Evolutionary conservation across 2,329 filamentous ascomycete species (phyloP).

Genomic region (Ceratocystis cubensis): DNA sequence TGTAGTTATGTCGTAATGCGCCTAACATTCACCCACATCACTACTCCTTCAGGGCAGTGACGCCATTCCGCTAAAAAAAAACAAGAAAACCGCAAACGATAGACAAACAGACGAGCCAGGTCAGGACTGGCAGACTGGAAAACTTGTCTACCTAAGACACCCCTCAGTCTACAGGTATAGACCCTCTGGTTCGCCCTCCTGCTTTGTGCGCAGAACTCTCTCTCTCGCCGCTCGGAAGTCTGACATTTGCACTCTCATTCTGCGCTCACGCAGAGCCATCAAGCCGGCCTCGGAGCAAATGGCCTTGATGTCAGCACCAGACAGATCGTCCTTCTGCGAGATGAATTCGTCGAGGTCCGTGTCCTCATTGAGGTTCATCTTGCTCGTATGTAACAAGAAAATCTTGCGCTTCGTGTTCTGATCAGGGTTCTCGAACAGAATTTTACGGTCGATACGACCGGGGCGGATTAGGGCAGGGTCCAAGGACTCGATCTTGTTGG

Average conservation of each 20-base stretch:
- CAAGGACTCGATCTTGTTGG: conserved; percentile 97
- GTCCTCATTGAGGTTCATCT: conserved; percentile 93
- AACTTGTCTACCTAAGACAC: not conserved
- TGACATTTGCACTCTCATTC: conserved; percentile 98
- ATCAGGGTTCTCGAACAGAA: conserved; percentile 56
- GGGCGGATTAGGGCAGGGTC: conserved; percentile 93
- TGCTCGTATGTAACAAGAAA: conserved; percentile 92
- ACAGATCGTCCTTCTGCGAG: conserved; percentile 93
- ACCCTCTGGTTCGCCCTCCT: conserved; percentile 93
- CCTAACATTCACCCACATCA: not conserved
- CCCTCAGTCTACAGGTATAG: conserved; percentile 68
- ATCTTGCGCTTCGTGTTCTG: conserved; percentile 96
- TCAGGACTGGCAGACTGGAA: not conserved
- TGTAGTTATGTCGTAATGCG: conserved; percentile 2
- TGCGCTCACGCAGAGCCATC: conserved; percentile 81
- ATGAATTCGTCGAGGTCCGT: conserved; percentile 99
- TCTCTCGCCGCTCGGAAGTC: conserved; percentile 90
- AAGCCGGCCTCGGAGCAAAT: conserved; percentile 96
- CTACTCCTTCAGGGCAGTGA: not conserved
- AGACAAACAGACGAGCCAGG: not conserved
- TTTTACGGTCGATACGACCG: conserved; percentile 97
- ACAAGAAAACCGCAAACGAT: too few relatives aligned
- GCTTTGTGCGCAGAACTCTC: conserved; percentile 95
- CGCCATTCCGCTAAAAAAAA: conserved; percentile 10
- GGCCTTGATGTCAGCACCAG: conserved; percentile 95